Base-by-base conservation (phyloP, 2,329 filamentous ascomycete genomes). In the Scytalidium lignicola region DNA sequence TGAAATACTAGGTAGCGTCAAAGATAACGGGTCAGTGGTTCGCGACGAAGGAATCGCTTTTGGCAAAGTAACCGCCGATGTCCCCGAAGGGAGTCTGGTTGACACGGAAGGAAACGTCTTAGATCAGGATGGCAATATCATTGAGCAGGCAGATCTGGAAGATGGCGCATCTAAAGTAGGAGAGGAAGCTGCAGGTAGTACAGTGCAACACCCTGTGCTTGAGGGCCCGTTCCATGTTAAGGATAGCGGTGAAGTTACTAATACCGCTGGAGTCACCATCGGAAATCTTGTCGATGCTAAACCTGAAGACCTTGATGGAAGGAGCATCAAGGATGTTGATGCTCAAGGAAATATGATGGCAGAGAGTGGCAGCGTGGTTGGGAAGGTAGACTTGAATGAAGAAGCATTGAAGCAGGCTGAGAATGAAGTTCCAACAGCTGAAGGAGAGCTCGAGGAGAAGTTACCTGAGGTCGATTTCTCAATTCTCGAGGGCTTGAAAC, bases 311-410 rank as follows among this genome's bases (percentile, higher is more conserved):
- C 65, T 84, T 12, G 65, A 74, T 13, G 79, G 83, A 53, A 84
- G 82, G 54, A 78, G 83, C 17, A 75, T 82, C 51, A 83, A 83
- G 69, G 85, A 83, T 65, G 70, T 82, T 54, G 81, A 81, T 67
- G 69, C 70, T 10, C 73, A 80, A 55, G 78, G 78, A 2, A 78
- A 81, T 12, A 72, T 82, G 2, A 68, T 76, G 29, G 76, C 79
- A 50, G 71, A 75, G 22, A 74, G 78, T 43, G 78, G 78, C 15
- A 77, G 80, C 56, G 55, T 80, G 51, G 69, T 88, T 51, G 85
- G 78, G 10, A 70, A 73, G 55, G 56, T 51, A 5, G 55, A 60
- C 2, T 17, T 59, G 6, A 65, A 67, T 21, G 64, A 70, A 26
- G 64, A 68, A 26, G 62, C 65, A 3, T 40, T 55, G 6, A 46